phyloP scores from a whole-genome alignment of 1,284 basidiomycete species.

The Pterula multifida region DNA sequence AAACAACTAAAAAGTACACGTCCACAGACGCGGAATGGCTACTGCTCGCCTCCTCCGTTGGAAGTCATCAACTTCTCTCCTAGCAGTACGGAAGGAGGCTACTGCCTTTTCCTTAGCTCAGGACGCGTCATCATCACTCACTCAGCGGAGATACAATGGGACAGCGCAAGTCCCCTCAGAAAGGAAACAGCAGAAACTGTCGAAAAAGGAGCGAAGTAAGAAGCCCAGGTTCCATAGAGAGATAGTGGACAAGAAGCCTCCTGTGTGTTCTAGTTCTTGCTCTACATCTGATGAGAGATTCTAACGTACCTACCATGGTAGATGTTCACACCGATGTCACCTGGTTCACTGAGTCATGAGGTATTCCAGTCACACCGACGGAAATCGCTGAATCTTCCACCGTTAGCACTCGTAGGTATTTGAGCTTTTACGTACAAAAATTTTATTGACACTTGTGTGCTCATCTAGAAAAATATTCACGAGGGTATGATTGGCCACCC shows the following conservation, averaged over 20 bases:
- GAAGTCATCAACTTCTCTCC: background rate
- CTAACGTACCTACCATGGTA: conserved; percentile 10
- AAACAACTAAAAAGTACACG: too few relatives aligned
- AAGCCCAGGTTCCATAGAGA: background rate
- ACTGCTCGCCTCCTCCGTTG: background rate
- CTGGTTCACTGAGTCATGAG: conserved; percentile 19
- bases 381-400: conserved; percentile 20
- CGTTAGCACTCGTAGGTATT: conserved; percentile 28
- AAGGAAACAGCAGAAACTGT: background rate
- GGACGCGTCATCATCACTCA: background rate
- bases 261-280: background rate
- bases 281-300: background rate
- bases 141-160: background rate
- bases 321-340: conserved; percentile 27
- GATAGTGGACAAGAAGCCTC: background rate
- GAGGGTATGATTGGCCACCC: conserved; percentile 26
- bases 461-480: conserved; percentile 24
- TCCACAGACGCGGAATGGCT: too few relatives aligned
- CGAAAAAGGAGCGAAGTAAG: background rate
- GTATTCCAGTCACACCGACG: conserved; percentile 22
- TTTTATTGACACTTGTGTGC: background rate
- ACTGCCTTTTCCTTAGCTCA: background rate
- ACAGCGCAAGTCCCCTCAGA: background rate
- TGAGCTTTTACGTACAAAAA: background rate
- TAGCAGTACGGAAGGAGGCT: background rate